A percentile compares a stretch with the other conserved stretches of the same genome.
These are phyloP conservation scores for Tubosaeta brunneosetosa DNA, from an alignment of 768 basidiomycete species.

Conservation along the genomic window DNA sequence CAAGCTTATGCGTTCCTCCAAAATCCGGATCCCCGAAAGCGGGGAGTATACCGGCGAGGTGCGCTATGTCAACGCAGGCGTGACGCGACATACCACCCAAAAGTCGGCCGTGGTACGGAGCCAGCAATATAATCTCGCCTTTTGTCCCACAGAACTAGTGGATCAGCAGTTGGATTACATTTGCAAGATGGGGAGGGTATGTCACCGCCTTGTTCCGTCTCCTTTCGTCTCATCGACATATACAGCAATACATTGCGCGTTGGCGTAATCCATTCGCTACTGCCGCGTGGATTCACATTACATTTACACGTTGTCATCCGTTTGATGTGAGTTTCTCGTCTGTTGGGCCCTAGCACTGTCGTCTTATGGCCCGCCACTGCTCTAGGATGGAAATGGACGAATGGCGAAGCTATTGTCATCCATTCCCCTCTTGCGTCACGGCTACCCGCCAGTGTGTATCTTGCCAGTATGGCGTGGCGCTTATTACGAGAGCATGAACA, in stretches of 20 bases:
- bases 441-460: slow-evolving; percentile 30
- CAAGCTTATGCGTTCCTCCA: slow-evolving; percentile 31
- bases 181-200: slow-evolving; percentile 32
- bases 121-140: slow-evolving; percentile 32
- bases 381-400: slow-evolving; percentile 34
- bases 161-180: slow-evolving; percentile 33
- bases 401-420: slow-evolving; percentile 33
- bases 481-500: slow-evolving; percentile 33
- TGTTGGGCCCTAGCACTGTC: neutral
- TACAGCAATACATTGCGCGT: slow-evolving; percentile 34
- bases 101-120: slow-evolving; percentile 30
- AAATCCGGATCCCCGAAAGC: slow-evolving; percentile 21
- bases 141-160: slow-evolving; percentile 27
- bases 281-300: slow-evolving; percentile 33
- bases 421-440: slow-evolving; percentile 31
- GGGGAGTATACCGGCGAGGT: slow-evolving; percentile 7
- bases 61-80: slow-evolving; percentile 29
- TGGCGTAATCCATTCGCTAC: slow-evolving; percentile 37
- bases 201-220: neutral
- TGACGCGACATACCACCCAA: slow-evolving; percentile 26
- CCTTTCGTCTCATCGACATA: neutral
- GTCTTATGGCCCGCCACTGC: neutral
- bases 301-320: slow-evolving; percentile 33
- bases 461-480: slow-evolving; percentile 17
- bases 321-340: slow-evolving; percentile 25